Evolutionary conservation across 1,284 basidiomycete genomes (phyloP).

Genomic region (Fistulina hepatica): DNA sequence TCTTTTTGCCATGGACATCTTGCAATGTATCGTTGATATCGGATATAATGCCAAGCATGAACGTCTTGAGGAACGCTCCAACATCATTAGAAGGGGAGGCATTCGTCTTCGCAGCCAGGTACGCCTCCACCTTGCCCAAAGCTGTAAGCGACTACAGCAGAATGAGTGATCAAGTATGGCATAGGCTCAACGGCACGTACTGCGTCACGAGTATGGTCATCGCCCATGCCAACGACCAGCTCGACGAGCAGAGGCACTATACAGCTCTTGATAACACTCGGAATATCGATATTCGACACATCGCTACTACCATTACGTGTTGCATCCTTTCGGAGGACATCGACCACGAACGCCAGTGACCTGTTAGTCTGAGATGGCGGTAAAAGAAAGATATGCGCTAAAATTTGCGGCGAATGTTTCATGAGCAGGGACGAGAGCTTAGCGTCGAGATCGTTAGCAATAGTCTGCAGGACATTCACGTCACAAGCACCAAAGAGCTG

Average conservation of each 20-base stretch:
- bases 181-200: conserved; percentile 25
- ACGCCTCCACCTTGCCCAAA: conserved; percentile 44
- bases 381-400: conserved; percentile 64
- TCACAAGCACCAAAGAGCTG: conserved; percentile 58
- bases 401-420: conserved; percentile 50
- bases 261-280: conserved; percentile 51
- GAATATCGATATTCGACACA: conserved; percentile 30
- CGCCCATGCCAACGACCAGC: conserved; percentile 66
- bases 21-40: conserved; percentile 77
- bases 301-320: conserved; percentile 17
- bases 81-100: conserved; percentile 17
- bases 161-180: conserved; percentile 5
- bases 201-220: conserved; percentile 30
- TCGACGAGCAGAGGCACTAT: conserved; percentile 60
- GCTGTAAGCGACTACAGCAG: conserved; percentile 45
- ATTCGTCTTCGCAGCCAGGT: conserved; percentile 22
- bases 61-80: conserved; percentile 52
- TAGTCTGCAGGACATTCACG: conserved; percentile 33
- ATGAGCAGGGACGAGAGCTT: conserved; percentile 49
- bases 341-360: conserved; percentile 53
- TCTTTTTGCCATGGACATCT: conserved; percentile 67
- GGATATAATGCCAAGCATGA: conserved; percentile 77
- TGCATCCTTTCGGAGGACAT: conserved; percentile 34
- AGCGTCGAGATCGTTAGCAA: conserved; percentile 33
- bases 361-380: conserved; percentile 42